Evolutionary conservation across 1,139 yeast genomes (phyloP).

Genomic region (Geotrichum restrictum): DNA sequence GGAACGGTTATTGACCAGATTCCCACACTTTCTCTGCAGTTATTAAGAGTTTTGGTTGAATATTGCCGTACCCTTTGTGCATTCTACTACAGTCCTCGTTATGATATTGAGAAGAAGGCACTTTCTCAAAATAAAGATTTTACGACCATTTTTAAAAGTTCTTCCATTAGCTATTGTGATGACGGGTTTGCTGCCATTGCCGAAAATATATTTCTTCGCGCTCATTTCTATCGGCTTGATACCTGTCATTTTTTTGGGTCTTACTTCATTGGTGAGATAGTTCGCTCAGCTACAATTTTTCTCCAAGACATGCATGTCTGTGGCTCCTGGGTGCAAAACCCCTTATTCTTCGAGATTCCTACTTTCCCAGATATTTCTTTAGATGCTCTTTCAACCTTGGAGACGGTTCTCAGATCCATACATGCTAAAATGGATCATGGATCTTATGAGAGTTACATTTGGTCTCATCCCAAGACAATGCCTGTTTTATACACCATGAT

Average conservation of each 20-base stretch:
- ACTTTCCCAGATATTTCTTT: too few species aligned
- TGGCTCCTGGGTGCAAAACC: too few species aligned
- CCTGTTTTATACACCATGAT: slow-evolving; percentile 50
- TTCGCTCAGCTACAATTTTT: neutral
- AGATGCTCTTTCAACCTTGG: too few species aligned
- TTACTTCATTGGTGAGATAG: slow-evolving; percentile 24
- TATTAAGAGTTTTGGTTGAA: slow-evolving; percentile 50
- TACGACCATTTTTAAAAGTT: too few species aligned
- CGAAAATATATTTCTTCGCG: slow-evolving; percentile 25
- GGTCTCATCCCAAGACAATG: too few species aligned
- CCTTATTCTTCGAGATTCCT: too few species aligned
- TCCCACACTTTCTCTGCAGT: slow-evolving; percentile 55
- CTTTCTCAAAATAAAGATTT: too few species aligned
- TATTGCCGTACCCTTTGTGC: slow-evolving; percentile 22
- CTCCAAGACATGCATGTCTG: neutral
- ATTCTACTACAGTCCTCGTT: slow-evolving; percentile 6
- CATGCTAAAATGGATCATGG: too few species aligned
- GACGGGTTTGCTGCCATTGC: slow-evolving; percentile 13
- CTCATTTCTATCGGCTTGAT: slow-evolving; percentile 25
- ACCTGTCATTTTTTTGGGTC: slow-evolving; percentile 22
- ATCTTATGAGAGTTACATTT: too few species aligned
- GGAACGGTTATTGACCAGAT: slow-evolving; percentile 52
- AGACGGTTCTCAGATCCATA: too few species aligned
- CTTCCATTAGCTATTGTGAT: too few species aligned
- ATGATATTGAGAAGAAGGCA: too few species aligned